Conservation (phyloP, 1,139 yeast species). For the Pneumocystis wakefieldiae region DNA sequence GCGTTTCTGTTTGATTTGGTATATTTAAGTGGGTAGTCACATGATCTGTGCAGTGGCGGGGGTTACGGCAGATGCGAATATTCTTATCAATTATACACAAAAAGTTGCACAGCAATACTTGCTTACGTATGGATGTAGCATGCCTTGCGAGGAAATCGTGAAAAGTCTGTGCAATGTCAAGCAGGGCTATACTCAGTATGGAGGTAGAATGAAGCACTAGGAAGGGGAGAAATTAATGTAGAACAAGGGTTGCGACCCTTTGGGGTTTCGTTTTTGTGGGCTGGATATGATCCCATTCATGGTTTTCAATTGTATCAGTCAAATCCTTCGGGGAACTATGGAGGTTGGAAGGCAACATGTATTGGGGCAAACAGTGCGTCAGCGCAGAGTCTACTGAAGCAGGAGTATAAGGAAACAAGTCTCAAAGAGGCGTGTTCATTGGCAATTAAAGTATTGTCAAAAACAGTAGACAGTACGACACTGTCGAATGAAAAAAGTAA, state of each 20-base stretch:
- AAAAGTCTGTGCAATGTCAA: conserved; percentile 81
- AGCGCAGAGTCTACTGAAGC: conserved; percentile 88
- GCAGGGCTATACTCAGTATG: conserved; percentile 97
- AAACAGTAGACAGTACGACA: conserved; percentile 83
- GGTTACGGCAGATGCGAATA: conserved; percentile 92
- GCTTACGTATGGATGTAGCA: conserved; percentile 74
- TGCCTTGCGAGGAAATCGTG: conserved; percentile 82
- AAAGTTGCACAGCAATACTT: conserved; percentile 70
- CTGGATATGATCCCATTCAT: conserved; percentile 83
- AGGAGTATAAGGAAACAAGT: conserved; percentile 72
- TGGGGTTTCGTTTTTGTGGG: conserved; percentile 91
- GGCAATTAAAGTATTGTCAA: conserved; percentile 81
- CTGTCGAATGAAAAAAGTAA: conserved; percentile 57
- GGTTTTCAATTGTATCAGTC: conserved; percentile 89
- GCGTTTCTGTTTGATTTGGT: not conserved
- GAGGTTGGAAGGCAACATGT: conserved; percentile 97
- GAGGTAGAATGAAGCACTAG: conserved; percentile 37
- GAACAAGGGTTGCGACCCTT: conserved; percentile 57
- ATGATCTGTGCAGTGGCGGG: conserved; percentile 96
- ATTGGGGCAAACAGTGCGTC: conserved; percentile 95
- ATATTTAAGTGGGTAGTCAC: conserved; percentile 27
- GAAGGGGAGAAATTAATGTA: not conserved
- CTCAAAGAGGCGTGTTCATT: conserved; percentile 71
- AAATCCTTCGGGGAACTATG: conserved; percentile 92
- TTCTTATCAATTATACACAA: conserved; percentile 78